Percentiles rank a stretch among this genome's conserved stretches.
These are phyloP conservation scores for Coprinopsis cinerea DNA, from an alignment of 768 basidiomycete genomes.

Conservation along the genomic window DNA sequence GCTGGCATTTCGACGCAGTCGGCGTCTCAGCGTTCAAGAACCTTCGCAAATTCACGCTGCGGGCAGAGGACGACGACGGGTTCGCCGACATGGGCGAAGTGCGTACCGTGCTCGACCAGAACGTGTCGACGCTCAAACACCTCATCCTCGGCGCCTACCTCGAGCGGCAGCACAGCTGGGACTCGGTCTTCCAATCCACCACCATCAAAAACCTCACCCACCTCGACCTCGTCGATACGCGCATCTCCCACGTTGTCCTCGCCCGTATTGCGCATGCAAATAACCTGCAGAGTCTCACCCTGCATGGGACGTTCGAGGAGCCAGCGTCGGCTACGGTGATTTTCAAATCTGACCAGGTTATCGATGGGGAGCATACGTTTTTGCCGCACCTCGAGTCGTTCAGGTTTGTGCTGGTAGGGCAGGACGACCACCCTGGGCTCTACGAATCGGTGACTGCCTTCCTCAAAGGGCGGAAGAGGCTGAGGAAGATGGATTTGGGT, in stretches of 20 bases:
- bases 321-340: conserved; percentile 51
- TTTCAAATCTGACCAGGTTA: conserved; percentile 56
- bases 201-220: conserved; percentile 65
- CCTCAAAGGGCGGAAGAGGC: conserved; percentile 38
- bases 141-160: conserved; percentile 69
- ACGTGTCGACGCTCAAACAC: conserved; percentile 50
- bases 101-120: conserved; percentile 55
- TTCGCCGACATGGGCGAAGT: conserved; percentile 68
- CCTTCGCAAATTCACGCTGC: conserved; percentile 59
- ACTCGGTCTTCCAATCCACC: conserved; percentile 54
- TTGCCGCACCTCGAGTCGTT: conserved; percentile 58
- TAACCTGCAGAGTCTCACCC: conserved; percentile 53
- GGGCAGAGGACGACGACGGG: conserved; percentile 67
- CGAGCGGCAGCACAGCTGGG: conserved; percentile 59
- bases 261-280: conserved; percentile 59
- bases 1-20: conserved; percentile 71
- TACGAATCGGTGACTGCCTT: conserved; percentile 54
- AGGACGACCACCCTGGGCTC: conserved; percentile 47
- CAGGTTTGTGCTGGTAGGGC: conserved; percentile 58
- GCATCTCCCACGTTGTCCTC: conserved; percentile 59
- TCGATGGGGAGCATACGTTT: conserved; percentile 52
- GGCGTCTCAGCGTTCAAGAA: conserved; percentile 59
- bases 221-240: conserved; percentile 64
- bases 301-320: conserved; percentile 63
- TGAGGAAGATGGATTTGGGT: conserved; percentile 56